Base-by-base conservation (phyloP, 2,329 filamentous ascomycete species). In the Ceratocystis lukuohia region DNA sequence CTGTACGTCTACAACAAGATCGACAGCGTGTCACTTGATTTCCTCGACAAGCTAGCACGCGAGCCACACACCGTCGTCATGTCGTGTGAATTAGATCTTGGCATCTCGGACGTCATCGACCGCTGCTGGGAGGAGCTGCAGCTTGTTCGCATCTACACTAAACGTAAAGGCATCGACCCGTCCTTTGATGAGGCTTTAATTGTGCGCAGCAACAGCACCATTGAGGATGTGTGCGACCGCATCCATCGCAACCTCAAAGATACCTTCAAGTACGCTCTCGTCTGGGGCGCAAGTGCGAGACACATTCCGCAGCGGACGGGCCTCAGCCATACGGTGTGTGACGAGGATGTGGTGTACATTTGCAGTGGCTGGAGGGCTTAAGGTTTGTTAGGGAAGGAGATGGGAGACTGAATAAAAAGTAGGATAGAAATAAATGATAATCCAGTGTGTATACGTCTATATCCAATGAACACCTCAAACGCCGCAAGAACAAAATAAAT, bases 1-100 rank as follows among this genome's bases (percentile, higher is more conserved):
- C 82, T 99, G 41, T 99, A 99, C 77, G 93, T 97, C 41, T 99
- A 99, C 85, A 99, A 99, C 87, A 99, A 99, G 79, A 96, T 99
- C 78, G 94, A 99, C 78, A 88, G 85, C 75, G 89, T 99, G 68
- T 93, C 88, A 53, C 84, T 99, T 70, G 91, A 96, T 74, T 96
- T 95, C 77, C 84, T 99, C 61, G 89, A 99, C 79, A 86, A 88
- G 74, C 81, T 99, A 25, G 94, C 95, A 4, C 87, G 91, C 68
- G 95, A 99, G 77, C 90, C 91, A 2, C 82, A 97, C 75, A 97
- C 95, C 0, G 91, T 88, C 30, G 93, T 99, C 74, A 99, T 99
- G 94, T 91, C 86, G 73, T 99, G 95, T 76, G 95, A 99, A 79
- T 82, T 96, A 8, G 91, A 97, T 74, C 83, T 99, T 1, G 94